phyloP scores from a whole-genome alignment of 192 early-diverging fungal species.

The Funneliformis mosseae region DNA sequence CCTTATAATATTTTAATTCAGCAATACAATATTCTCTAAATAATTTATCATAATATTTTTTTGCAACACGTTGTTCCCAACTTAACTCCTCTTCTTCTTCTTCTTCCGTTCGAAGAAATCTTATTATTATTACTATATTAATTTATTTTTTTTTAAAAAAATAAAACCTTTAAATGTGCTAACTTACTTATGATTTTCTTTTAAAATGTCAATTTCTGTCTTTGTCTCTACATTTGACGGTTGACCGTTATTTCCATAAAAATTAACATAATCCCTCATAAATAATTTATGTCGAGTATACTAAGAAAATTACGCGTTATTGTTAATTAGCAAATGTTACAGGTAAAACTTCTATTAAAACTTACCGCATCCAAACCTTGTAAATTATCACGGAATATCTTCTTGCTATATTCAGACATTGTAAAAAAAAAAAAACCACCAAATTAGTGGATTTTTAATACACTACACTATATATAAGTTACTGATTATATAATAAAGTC shows the following conservation, averaged over 20 bases:
- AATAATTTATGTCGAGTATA: slow-evolving; percentile 60
- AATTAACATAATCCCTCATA: slow-evolving; percentile 58
- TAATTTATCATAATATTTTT: slow-evolving; percentile 83
- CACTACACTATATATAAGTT: too few species aligned
- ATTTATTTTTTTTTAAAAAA: not conserved
- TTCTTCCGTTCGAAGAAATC: slow-evolving; percentile 60
- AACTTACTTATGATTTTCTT: slow-evolving; percentile 66
- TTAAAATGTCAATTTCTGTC: slow-evolving; percentile 72
- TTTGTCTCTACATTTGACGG: slow-evolving; percentile 29
- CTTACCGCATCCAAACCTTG: slow-evolving; percentile 51
- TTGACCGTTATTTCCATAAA: slow-evolving; percentile 38
- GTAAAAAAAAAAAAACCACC: too few species aligned
- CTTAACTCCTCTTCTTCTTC: slow-evolving; percentile 45
- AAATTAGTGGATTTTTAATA: too few species aligned
- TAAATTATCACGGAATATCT: slow-evolving; percentile 45
- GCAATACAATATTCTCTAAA: slow-evolving; percentile 85
- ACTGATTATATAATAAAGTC: too few species aligned
- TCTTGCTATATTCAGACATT: slow-evolving; percentile 30
- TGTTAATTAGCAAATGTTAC: not conserved
- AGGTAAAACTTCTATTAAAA: not conserved
- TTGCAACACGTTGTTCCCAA: slow-evolving; percentile 80
- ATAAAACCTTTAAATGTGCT: not conserved
- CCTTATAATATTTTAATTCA: slow-evolving; percentile 71
- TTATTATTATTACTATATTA: slow-evolving; percentile 20
- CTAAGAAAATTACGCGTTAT: slow-evolving; percentile 31